These are phyloP conservation scores for Fraxinus anomala DNA, from an alignment of 257 asterid species.

Conservation along the genomic window DNA sequence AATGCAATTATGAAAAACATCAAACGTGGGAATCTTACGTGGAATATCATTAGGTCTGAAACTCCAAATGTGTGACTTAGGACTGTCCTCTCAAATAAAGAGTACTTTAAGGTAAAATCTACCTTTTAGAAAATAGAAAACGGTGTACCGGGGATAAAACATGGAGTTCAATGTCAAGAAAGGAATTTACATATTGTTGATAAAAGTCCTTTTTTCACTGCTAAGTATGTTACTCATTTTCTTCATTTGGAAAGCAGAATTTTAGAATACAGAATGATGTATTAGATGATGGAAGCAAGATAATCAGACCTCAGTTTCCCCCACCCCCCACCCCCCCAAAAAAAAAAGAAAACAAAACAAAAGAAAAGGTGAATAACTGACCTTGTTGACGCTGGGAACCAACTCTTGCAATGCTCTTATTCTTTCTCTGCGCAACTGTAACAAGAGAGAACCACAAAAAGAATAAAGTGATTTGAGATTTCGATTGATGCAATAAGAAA, in stretches of 20 bases:
- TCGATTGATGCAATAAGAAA: background rate
- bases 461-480: background rate
- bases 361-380: slow-evolving; percentile 1
- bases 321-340: too few relatives aligned
- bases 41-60: background rate
- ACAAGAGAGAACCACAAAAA: slow-evolving; percentile 7
- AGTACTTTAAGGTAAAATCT: too few relatives aligned
- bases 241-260: slow-evolving; percentile 4
- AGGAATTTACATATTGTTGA: background rate
- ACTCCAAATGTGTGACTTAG: too few relatives aligned
- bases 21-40: background rate
- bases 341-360: too few relatives aligned
- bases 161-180: background rate
- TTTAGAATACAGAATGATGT: background rate
- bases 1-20: background rate
- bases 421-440: slow-evolving; percentile 90
- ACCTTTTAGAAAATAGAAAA: too few relatives aligned
- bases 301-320: background rate
- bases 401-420: slow-evolving; percentile 94
- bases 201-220: background rate
- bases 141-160: background rate
- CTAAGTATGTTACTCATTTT: background rate
- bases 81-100: too few relatives aligned
- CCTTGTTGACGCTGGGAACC: slow-evolving; percentile 99
- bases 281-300: background rate